Evolutionary conservation across 1,139 yeast species (phyloP).

Genomic region (Diutina pseudorugosa): DNA sequence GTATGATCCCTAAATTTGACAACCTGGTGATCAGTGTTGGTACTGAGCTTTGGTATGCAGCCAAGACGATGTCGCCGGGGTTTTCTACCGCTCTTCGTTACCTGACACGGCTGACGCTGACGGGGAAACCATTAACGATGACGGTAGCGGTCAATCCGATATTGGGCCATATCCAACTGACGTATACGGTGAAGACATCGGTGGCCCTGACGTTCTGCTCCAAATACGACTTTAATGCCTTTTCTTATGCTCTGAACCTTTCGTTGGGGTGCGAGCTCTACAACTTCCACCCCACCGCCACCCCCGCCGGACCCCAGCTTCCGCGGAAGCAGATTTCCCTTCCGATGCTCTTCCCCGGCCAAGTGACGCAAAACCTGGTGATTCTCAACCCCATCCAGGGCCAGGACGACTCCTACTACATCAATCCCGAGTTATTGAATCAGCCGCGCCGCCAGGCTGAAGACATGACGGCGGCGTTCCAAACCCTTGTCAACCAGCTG

Average conservation of each 20-base stretch:
- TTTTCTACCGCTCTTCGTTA: slow-evolving; percentile 76
- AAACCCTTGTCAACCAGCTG: slow-evolving; percentile 37
- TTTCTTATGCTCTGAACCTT: slow-evolving; percentile 80
- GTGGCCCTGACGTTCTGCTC: slow-evolving; percentile 71
- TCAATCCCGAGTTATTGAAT: neutral
- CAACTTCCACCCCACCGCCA: slow-evolving; percentile 21
- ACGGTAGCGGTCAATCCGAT: slow-evolving; percentile 83
- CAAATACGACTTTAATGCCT: slow-evolving; percentile 78
- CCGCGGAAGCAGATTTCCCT: neutral
- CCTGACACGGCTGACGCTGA: slow-evolving; percentile 73
- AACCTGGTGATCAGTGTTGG: slow-evolving; percentile 54
- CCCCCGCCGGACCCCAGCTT: neutral
- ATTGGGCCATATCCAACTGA: slow-evolving; percentile 80
- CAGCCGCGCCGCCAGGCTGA: slow-evolving; percentile 14
- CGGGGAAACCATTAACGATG: slow-evolving; percentile 83
- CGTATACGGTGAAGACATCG: slow-evolving; percentile 78
- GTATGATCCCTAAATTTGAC: slow-evolving; percentile 26
- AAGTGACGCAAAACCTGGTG: slow-evolving; percentile 5
- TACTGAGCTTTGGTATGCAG: slow-evolving; percentile 77
- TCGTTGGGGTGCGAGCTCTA: slow-evolving; percentile 82
- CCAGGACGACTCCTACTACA: slow-evolving; percentile 11
- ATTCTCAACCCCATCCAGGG: slow-evolving; percentile 16
- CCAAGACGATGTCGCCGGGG: slow-evolving; percentile 73
- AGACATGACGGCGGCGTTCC: slow-evolving; percentile 41
- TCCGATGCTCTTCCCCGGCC: neutral